These are phyloP conservation scores for Trypanosoma cruzi DNA, from an alignment of 208 protist species.

Conservation along the genomic window DNA sequence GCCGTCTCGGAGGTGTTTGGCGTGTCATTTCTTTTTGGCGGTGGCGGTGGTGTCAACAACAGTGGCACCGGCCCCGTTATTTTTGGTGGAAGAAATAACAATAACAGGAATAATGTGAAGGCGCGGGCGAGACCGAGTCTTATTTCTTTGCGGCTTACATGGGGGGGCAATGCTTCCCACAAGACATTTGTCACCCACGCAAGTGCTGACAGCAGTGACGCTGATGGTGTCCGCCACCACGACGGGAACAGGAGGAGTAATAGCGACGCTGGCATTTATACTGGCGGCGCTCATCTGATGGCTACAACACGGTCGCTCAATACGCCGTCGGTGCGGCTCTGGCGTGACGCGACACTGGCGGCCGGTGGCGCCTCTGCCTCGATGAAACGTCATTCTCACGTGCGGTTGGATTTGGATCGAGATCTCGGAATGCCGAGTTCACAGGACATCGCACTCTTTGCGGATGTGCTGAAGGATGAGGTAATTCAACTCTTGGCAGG, in stretches of 20 bases:
- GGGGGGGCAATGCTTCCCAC: background rate
- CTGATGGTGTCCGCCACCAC: background rate
- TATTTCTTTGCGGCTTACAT: slow-evolving; percentile 13
- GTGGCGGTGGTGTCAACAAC: background rate
- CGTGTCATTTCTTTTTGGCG: slow-evolving; percentile 10
- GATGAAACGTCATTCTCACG: background rate
- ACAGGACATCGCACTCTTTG: slow-evolving; percentile 59
- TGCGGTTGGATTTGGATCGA: background rate
- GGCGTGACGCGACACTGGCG: slow-evolving; percentile 41
- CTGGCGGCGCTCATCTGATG: slow-evolving; percentile 11
- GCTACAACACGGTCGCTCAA: slow-evolving; percentile 72
- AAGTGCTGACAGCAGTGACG: background rate
- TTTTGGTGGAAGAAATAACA: background rate
- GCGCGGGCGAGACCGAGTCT: slow-evolving; percentile 22
- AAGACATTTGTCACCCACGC: background rate
- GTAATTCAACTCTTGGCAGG: slow-evolving; percentile 65
- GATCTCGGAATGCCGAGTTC: slow-evolving; percentile 11
- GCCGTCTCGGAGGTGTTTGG: slow-evolving; percentile 2
- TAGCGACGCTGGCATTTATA: too few species aligned
- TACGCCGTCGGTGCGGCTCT: slow-evolving; percentile 62
- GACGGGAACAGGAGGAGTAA: background rate
- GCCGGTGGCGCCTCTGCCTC: slow-evolving; percentile 10
- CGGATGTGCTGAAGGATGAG: slow-evolving; percentile 71
- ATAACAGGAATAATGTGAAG: background rate
- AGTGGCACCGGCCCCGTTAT: background rate